Conservation (phyloP, 2,329 filamentous ascomycete genomes). For the Pseudocercospora eumusae region DNA sequence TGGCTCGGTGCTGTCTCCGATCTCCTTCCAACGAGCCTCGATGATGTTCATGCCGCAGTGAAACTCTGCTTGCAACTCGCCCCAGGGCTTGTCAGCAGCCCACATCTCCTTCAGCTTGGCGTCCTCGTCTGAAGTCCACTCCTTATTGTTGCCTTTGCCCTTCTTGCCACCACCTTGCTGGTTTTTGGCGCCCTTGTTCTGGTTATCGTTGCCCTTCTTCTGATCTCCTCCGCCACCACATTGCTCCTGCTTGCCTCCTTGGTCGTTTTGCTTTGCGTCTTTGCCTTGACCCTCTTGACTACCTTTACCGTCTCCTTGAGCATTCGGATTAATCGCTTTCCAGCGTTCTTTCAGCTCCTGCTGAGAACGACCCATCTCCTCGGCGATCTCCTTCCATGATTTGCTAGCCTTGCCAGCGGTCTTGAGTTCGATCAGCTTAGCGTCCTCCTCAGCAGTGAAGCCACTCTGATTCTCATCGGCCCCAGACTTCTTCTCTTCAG, state of each 20-base stretch:
- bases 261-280: conserved; percentile 7
- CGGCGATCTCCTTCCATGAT: conserved; percentile 22
- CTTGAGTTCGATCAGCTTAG: conserved; percentile 37
- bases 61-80: conserved; percentile 37
- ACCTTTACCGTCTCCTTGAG: conserved; percentile 3
- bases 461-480: neutral
- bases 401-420: conserved; percentile 12
- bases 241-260: conserved; percentile 2
- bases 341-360: conserved; percentile 17
- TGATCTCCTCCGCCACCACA: conserved; percentile 12
- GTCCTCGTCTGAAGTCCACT: conserved; percentile 44
- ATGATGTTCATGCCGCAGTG: neutral
- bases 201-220: conserved; percentile 1
- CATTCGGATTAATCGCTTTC: conserved; percentile 22
- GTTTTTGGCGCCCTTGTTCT: conserved; percentile 9
- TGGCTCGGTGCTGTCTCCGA: conserved; percentile 11
- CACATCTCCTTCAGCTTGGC: conserved; percentile 44
- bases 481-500: neutral
- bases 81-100: conserved; percentile 37
- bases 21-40: conserved; percentile 1
- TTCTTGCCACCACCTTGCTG: conserved; percentile 11
- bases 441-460: conserved; percentile 45
- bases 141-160: neutral
- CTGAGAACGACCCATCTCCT: conserved; percentile 16
- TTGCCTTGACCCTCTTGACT: conserved; percentile 4